Conservation (phyloP, 164 flowering plant species). For the Aristolochia californica region DNA sequence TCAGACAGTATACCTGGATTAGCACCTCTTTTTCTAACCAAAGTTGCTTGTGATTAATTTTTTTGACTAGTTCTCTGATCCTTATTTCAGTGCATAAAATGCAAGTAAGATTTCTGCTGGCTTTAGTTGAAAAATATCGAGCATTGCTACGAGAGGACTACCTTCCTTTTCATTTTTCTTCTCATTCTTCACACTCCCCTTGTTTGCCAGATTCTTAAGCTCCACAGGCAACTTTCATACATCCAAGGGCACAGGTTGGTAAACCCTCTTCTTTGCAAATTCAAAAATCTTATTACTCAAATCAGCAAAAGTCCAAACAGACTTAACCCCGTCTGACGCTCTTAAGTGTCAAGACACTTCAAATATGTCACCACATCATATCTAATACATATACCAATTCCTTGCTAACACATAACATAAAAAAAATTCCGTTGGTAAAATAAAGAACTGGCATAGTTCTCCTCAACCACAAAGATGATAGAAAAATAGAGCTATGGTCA, state of each 20-base stretch:
- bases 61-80: neutral
- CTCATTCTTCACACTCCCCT: conserved; percentile 37
- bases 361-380: conserved; percentile 91
- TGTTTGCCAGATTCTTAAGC: conserved; percentile 25
- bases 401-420: neutral
- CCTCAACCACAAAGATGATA: too few relatives aligned
- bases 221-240: conserved; percentile 29
- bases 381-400: conserved; percentile 25
- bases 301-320: conserved; percentile 97
- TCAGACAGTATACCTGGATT: neutral
- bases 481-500: too few relatives aligned
- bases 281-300: conserved; percentile 95
- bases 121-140: neutral
- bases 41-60: neutral
- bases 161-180: conserved; percentile 31
- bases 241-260: conserved; percentile 42
- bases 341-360: conserved; percentile 94
- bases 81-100: neutral
- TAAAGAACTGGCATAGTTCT: too few relatives aligned
- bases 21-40: neutral
- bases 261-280: conserved; percentile 87
- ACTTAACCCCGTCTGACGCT: conserved; percentile 87
- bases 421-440: neutral
- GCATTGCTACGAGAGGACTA: conserved; percentile 7
- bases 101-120: neutral